Evolutionary conservation across 2,329 filamentous ascomycete genomes (phyloP).

Genomic region (Fragosphaeria purpurea): DNA sequence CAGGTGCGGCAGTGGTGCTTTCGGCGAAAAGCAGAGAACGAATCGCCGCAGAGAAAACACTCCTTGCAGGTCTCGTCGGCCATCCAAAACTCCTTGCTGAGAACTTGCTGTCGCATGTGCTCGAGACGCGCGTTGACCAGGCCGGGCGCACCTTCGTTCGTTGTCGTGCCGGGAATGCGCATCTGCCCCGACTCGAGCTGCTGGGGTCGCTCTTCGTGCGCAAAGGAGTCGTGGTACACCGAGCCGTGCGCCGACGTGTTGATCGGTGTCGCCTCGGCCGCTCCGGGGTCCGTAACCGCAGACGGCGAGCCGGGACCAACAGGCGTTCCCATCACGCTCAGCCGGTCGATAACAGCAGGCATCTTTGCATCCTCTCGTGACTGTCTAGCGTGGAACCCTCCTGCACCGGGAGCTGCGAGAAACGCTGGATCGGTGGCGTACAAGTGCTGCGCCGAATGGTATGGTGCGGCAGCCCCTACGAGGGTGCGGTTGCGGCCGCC

Average conservation of each 20-base stretch:
- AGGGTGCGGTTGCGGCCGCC: slow-evolving; percentile 31
- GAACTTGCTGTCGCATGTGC: slow-evolving; percentile 72
- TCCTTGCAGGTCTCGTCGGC: slow-evolving; percentile 96
- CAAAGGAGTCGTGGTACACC: slow-evolving; percentile 47
- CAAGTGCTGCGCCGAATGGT: slow-evolving; percentile 13
- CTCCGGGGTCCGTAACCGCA: slow-evolving; percentile 41
- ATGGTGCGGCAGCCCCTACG: slow-evolving; percentile 7
- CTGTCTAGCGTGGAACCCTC: neutral
- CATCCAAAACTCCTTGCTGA: slow-evolving; percentile 99
- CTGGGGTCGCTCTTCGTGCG: slow-evolving; percentile 34
- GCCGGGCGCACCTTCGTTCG: slow-evolving; percentile 46
- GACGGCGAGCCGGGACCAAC: slow-evolving; percentile 40
- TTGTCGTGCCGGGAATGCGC: slow-evolving; percentile 46
- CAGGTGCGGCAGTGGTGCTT: slow-evolving; percentile 96
- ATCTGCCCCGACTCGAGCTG: slow-evolving; percentile 35
- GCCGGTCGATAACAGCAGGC: slow-evolving; percentile 46
- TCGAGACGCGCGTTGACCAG: slow-evolving; percentile 51
- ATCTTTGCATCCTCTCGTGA: slow-evolving; percentile 28
- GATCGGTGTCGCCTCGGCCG: slow-evolving; percentile 45
- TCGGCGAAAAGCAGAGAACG: slow-evolving; percentile 85
- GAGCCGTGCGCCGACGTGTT: slow-evolving; percentile 50
- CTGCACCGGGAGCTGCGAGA: neutral
- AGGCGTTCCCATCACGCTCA: slow-evolving; percentile 36
- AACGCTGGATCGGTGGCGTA: neutral
- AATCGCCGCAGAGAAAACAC: slow-evolving; percentile 83